phyloP scores from a whole-genome alignment of 148 eudicot species.

The Vaccinium macrocarpon region DNA sequence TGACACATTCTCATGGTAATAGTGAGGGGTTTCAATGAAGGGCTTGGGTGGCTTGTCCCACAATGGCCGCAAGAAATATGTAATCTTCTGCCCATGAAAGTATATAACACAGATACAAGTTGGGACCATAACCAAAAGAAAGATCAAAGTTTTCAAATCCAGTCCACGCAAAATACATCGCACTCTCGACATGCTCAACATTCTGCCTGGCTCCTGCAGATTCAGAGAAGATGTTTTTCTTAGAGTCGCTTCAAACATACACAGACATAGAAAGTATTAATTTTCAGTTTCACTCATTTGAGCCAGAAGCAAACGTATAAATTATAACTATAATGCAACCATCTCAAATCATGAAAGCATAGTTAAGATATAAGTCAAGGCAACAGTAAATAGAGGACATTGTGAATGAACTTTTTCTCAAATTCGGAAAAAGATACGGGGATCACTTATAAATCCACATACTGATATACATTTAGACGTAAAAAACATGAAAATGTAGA shows the following conservation, averaged over 20 bases:
- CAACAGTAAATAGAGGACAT: not conserved
- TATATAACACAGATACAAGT: constrained; percentile 29
- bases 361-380: not conserved
- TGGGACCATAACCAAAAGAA: constrained; percentile 35
- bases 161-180: constrained; percentile 36
- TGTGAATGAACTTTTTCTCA: not conserved
- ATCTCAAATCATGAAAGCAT: not conserved
- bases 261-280: not conserved
- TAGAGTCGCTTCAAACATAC: not conserved
- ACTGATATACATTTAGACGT: not conserved
- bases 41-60: constrained; percentile 55
- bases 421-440: not conserved
- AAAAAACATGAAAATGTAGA: not conserved
- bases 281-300: constrained; percentile 3
- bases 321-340: not conserved
- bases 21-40: constrained; percentile 41
- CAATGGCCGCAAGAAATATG: constrained; percentile 44
- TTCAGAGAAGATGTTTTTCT: not conserved
- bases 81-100: constrained; percentile 42
- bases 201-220: constrained; percentile 31
- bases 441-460: not conserved
- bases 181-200: constrained; percentile 33
- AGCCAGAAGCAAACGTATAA: not conserved
- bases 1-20: constrained; percentile 41
- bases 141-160: constrained; percentile 33